These are phyloP conservation scores for Pseudogymnoascus pannorum DNA, from an alignment of 2,329 filamentous ascomycete genomes.

Conservation along the genomic window DNA sequence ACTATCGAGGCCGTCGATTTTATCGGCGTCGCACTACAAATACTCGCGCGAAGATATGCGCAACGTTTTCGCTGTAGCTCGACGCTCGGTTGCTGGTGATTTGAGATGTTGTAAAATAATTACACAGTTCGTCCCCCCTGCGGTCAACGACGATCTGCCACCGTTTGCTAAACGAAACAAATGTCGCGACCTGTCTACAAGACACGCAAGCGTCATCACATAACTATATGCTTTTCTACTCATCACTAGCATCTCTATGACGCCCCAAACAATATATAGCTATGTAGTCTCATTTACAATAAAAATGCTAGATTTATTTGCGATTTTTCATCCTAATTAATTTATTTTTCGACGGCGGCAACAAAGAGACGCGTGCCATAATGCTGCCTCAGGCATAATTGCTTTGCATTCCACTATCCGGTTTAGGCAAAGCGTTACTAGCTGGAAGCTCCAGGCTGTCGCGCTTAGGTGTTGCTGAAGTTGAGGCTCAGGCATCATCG, in stretches of 20 bases:
- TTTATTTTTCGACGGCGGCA: slow-evolving; percentile 1
- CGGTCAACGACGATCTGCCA: slow-evolving; percentile 6
- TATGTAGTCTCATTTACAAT: neutral
- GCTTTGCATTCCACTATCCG: slow-evolving; percentile 3
- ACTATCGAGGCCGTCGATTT: neutral
- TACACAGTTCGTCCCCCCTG: slow-evolving; percentile 5
- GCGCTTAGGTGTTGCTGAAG: slow-evolving; percentile 8
- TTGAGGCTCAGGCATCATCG: slow-evolving; percentile 8
- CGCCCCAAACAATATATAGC: neutral
- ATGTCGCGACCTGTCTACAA: slow-evolving; percentile 8
- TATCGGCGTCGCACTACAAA: slow-evolving; percentile 6
- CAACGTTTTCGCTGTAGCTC: slow-evolving; percentile 6
- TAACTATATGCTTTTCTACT: neutral
- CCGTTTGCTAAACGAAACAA: slow-evolving; percentile 9
- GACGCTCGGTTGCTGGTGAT: slow-evolving; percentile 1
- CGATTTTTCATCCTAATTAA: neutral
- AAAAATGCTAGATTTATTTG: slow-evolving; percentile 6
- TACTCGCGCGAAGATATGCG: neutral
- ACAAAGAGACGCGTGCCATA: neutral
- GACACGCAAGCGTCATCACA: slow-evolving; percentile 4
- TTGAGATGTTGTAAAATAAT: slow-evolving; percentile 8
- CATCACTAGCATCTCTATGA: neutral
- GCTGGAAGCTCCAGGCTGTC: slow-evolving; percentile 7
- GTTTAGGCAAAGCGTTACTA: neutral
- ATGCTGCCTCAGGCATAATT: neutral